Evolutionary conservation across 805 yeast genomes (phyloP).

Genomic region (Pichia paraexigua): DNA sequence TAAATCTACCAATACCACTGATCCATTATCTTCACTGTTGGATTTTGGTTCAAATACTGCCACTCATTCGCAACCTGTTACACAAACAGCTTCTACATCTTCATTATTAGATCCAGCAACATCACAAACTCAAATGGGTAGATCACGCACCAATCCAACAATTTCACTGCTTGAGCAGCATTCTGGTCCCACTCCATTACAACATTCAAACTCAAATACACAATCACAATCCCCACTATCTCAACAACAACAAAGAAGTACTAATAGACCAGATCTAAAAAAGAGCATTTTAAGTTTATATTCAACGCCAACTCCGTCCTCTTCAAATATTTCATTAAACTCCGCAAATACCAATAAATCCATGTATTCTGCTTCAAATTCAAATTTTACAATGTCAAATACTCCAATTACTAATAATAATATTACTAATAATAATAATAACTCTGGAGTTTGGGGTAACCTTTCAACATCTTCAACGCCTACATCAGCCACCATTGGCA

Average conservation of each 20-base stretch:
- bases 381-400: slow-evolving; percentile 7
- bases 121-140: not conserved
- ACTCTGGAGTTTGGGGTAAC: not conserved
- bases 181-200: not conserved
- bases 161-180: slow-evolving; percentile 7
- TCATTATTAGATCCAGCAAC: not conserved
- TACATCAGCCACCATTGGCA: not conserved
- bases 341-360: not conserved
- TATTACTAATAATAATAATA: not conserved
- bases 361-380: not conserved
- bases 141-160: slow-evolving; percentile 5
- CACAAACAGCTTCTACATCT: slow-evolving; percentile 1
- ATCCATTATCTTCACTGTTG: slow-evolving; percentile 6
- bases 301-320: slow-evolving; percentile 44
- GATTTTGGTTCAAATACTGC: slow-evolving; percentile 2
- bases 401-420: slow-evolving; percentile 4
- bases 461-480: not conserved
- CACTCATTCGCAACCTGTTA: not conserved
- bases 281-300: slow-evolving; percentile 87
- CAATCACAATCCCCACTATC: not conserved
- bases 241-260: slow-evolving; percentile 18
- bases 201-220: not conserved
- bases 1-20: not conserved
- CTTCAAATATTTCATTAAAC: slow-evolving; percentile 2
- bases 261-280: slow-evolving; percentile 71